phyloP scores from a whole-genome alignment of 148 eudicot genomes.

The Rhododendron henanense region DNA sequence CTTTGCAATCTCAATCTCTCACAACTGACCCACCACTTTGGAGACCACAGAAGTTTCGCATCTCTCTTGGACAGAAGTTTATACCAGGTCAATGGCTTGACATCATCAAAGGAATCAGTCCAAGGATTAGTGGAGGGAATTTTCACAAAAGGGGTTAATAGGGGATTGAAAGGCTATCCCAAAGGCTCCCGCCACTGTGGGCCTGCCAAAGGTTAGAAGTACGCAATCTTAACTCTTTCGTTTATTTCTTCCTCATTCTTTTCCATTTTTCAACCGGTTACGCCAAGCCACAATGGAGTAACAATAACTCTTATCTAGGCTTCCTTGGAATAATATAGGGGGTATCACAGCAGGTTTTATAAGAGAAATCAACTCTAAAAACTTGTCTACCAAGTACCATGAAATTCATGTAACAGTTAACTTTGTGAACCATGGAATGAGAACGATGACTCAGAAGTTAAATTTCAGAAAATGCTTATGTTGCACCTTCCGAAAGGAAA shows the following conservation, averaged over 20 bases:
- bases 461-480: constrained; percentile 26
- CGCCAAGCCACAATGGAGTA: neutral
- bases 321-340: neutral
- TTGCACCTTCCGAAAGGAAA: constrained; percentile 98
- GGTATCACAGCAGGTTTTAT: neutral
- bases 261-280: neutral
- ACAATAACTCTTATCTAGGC: neutral
- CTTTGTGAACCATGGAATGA: neutral
- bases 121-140: constrained; percentile 16
- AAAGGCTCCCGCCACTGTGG: neutral
- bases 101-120: constrained; percentile 13
- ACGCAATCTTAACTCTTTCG: neutral
- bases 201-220: neutral
- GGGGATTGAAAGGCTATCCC: neutral
- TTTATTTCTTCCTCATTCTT: neutral
- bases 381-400: neutral
- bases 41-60: neutral
- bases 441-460: neutral
- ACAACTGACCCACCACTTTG: neutral
- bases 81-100: neutral
- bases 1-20: neutral
- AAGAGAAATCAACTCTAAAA: neutral
- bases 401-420: neutral
- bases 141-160: neutral
- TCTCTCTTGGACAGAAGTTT: neutral